A percentile compares a stretch with the other conserved stretches of the same genome.
Conservation (phyloP, 2,329 filamentous ascomycete genomes). For the Claviceps sp. region DNA sequence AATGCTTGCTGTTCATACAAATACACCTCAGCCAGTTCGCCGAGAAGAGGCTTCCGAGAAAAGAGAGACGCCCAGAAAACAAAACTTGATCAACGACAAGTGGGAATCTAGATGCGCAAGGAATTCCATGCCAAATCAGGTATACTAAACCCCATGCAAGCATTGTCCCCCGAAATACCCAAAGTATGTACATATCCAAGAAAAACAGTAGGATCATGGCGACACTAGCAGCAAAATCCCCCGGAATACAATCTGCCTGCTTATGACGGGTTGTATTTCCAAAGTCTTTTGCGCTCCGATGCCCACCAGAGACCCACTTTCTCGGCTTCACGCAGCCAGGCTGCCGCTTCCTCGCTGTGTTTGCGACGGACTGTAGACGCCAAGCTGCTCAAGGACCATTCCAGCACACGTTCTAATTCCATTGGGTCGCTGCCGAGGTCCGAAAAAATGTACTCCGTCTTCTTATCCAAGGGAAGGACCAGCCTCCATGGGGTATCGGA, state of each 20-base stretch:
- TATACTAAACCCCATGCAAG: too few species aligned
- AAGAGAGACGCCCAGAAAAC: background rate
- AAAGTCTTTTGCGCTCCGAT: slow-evolving; percentile 12
- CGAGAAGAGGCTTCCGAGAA: background rate
- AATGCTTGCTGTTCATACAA: background rate
- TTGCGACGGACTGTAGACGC: slow-evolving; percentile 6
- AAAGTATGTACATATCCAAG: too few species aligned
- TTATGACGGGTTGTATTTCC: slow-evolving; percentile 3
- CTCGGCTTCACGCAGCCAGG: slow-evolving; percentile 18
- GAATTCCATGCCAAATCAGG: too few species aligned
- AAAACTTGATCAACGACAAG: too few species aligned
- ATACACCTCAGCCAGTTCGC: background rate
- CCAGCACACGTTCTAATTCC: slow-evolving; percentile 13
- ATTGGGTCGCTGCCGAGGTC: slow-evolving; percentile 15
- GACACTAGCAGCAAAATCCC: too few species aligned
- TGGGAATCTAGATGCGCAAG: too few species aligned
- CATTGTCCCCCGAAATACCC: too few species aligned
- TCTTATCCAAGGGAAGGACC: slow-evolving; percentile 16
- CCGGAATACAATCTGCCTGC: background rate
- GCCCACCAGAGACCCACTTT: slow-evolving; percentile 19
- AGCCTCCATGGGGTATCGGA: slow-evolving; percentile 14
- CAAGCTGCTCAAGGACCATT: slow-evolving; percentile 6
- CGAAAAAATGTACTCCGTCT: slow-evolving; percentile 17
- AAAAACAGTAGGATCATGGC: too few species aligned
- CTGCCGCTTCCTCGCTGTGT: slow-evolving; percentile 11